Base-by-base conservation (phyloP, 108 stramenopile species). In the Discostella stelligeroides region DNA sequence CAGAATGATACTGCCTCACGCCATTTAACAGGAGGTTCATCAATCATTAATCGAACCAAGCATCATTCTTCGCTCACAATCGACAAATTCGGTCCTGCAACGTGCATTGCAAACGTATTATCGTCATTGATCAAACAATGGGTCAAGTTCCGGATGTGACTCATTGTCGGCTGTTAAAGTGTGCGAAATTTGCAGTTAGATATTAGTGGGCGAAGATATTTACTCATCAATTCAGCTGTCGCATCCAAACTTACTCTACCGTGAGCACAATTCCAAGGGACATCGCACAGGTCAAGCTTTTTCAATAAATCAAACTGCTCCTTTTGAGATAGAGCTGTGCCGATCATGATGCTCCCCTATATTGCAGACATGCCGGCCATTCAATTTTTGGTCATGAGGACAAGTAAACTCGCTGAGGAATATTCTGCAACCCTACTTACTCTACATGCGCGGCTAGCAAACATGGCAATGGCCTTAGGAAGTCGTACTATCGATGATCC, bases 401-500 rank as follows among this genome's bases (percentile, higher is more conserved):
- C 30, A 23, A 37, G 14, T 11, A 28, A 1, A 24, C 25, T 17
- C 0, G 48, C 7, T 7, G 23, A 17, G 1, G 10, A 49, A 7
- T 11, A 29, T 54, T n/a, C n/a, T n/a, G n/a, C n/a, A 38, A 34
- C 13, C 43, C 41, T 0, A 60, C 76, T 82, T 39, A 71, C 79
- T 11, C 98, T 83, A 72, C 98, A 98, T 24, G 98, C 96, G 4
- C 98, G 78, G 57, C 81, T 92, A 30, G 98, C 98, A 84, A 97
- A 97, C 95, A 98, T 97, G 58, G 96, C 92, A 40, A 96, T 88
- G 20, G 96, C 92, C 79, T 98, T 98, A 20, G 97, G 97, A 10
- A 98, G 85, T 15, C 94, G 79, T 27, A 84, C 79, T 51, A 96
- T 82, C 14, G 85, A 60, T 27, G 75, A 66, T 39, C 71, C 81